phyloP scores from a whole-genome alignment of 139 green algal genomes.

The Edaphochlamys debaryana region DNA sequence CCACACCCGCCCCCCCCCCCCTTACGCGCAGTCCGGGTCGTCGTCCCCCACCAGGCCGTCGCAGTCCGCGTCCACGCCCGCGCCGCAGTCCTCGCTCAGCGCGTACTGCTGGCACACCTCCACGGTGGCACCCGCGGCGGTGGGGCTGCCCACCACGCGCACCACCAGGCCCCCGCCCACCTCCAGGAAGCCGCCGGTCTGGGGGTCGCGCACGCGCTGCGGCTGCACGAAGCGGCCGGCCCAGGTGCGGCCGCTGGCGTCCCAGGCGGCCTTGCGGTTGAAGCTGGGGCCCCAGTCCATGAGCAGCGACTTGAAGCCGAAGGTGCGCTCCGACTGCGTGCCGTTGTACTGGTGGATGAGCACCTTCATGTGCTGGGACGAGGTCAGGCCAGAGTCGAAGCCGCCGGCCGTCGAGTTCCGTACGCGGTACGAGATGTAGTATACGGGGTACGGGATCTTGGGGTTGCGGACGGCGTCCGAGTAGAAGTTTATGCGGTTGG shows the following conservation, averaged over 20 bases:
- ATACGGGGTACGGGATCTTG: no score
- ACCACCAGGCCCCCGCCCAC: not conserved
- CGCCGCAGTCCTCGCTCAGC: not conserved
- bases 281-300: not conserved
- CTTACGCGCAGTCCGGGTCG: not conserved
- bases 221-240: no score
- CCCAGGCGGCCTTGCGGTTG: not conserved
- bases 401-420: not conserved
- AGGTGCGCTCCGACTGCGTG: not conserved
- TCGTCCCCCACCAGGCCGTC: not conserved
- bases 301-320: not conserved
- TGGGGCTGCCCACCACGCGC: not conserved
- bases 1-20: no score
- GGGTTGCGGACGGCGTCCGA: no score
- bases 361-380: not conserved
- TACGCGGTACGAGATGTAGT: not conserved
- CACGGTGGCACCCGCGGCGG: not conserved
- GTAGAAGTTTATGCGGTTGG: no score
- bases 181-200: no score
- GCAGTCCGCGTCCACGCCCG: not conserved
- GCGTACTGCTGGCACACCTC: not conserved
- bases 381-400: not conserved
- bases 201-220: no score
- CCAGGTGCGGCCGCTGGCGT: no score
- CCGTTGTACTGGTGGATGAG: not conserved